phyloP scores from a whole-genome alignment of 495 filamentous ascomycete genomes.

The Penicillium lividum region DNA sequence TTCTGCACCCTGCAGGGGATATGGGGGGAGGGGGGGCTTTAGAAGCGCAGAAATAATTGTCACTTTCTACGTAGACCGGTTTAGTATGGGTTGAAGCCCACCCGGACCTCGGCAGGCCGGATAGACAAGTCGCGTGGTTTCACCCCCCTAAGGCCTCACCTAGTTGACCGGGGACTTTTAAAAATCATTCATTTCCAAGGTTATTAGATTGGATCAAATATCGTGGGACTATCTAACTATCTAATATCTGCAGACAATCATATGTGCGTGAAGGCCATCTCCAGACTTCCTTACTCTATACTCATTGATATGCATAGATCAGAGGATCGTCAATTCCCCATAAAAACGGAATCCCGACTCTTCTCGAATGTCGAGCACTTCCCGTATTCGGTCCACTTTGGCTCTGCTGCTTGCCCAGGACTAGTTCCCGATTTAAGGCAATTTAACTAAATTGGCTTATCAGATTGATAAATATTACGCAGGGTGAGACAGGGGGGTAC shows the following conservation, averaged over 20 bases:
- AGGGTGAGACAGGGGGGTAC: constrained; percentile 7
- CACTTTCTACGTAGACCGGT: constrained; percentile 10
- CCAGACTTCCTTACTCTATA: background rate
- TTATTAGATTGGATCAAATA: too few species aligned
- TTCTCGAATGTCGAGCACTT: constrained; percentile 16
- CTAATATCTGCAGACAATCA: too few species aligned
- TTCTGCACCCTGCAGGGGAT: background rate
- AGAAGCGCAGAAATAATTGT: background rate
- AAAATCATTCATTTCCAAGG: too few species aligned
- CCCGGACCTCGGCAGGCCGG: constrained; percentile 26
- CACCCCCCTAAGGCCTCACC: background rate
- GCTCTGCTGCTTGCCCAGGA: background rate
- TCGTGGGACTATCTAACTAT: too few species aligned
- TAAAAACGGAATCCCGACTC: background rate
- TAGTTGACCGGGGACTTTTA: too few species aligned
- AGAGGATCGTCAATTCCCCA: background rate
- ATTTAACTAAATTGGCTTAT: constrained; percentile 22
- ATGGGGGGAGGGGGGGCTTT: background rate
- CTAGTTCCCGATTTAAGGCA: constrained; percentile 18
- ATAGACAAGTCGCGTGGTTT: constrained; percentile 20
- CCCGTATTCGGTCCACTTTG: constrained; percentile 10
- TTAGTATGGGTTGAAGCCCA: constrained; percentile 19
- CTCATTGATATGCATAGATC: background rate
- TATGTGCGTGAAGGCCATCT: background rate
- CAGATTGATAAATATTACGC: constrained; percentile 30